phyloP scores from a whole-genome alignment of 2,329 filamentous ascomycete genomes.

The Neurospora crassa region DNA sequence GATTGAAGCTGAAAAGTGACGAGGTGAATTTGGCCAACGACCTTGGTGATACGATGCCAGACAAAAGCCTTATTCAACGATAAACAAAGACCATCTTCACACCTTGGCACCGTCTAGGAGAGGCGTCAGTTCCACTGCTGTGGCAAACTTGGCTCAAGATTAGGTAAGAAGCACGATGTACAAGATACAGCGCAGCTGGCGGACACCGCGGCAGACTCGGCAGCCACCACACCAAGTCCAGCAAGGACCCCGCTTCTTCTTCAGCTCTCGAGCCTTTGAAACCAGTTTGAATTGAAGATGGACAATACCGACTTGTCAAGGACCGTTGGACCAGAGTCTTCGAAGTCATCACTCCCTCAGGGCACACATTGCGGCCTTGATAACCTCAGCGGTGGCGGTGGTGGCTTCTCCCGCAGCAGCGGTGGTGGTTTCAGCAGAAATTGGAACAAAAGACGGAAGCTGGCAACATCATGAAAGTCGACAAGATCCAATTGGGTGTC shows the following conservation, averaged over 20 bases:
- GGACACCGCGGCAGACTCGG: background rate
- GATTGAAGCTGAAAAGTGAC: background rate
- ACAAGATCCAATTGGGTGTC: conserved; percentile 39
- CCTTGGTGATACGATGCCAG: background rate
- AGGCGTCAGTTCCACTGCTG: background rate
- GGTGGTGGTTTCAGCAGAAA: background rate
- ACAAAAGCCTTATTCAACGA: background rate
- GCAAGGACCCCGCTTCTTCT: background rate
- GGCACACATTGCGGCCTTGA: background rate
- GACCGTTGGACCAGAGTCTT: background rate
- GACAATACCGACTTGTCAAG: background rate
- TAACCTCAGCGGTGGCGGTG: background rate
- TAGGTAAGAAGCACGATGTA: background rate
- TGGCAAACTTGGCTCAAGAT: background rate
- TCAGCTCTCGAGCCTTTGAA: background rate
- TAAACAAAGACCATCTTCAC: background rate
- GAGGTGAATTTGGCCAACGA: background rate
- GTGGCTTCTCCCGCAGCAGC: background rate
- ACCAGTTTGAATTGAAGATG: background rate
- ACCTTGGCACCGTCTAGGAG: background rate
- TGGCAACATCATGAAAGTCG: conserved; percentile 63
- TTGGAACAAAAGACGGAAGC: conserved; percentile 36
- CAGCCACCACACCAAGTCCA: background rate
- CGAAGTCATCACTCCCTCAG: background rate
- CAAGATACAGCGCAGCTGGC: background rate